A percentile compares a stretch with the other conserved stretches of the same genome.
Evolutionary conservation across 345 rosid species (phyloP).

Genomic region (Mangifera indica): DNA sequence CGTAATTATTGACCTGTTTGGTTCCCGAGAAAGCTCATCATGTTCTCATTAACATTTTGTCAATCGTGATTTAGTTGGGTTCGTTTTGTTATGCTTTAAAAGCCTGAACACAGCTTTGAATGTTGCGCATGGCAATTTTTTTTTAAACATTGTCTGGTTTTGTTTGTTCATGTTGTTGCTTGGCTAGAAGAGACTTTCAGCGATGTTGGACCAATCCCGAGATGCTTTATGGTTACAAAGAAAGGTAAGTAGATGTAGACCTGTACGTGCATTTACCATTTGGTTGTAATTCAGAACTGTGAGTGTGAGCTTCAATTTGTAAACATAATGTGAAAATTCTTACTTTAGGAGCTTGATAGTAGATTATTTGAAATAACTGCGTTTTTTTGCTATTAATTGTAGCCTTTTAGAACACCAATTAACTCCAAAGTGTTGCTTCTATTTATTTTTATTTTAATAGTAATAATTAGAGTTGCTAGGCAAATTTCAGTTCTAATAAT

Average conservation of each 20-base stretch:
- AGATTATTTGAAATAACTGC: background rate
- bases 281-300: background rate
- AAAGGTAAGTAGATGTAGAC: constrained; percentile 44
- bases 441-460: no score
- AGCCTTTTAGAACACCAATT: background rate
- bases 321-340: background rate
- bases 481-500: no score
- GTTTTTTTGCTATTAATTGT: background rate
- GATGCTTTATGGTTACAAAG: constrained; percentile 79
- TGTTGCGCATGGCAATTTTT: background rate
- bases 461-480: no score
- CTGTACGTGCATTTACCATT: background rate
- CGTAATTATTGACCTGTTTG: background rate
- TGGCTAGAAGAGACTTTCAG: constrained; percentile 90
- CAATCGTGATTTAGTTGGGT: background rate
- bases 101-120: background rate
- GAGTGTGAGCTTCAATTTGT: background rate
- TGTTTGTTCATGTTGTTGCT: constrained; percentile 5
- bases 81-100: background rate
- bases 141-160: background rate
- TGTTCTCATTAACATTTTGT: background rate
- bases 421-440: background rate
- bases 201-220: constrained; percentile 91
- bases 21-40: background rate
- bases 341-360: background rate